Base-by-base conservation (phyloP, 1,139 yeast genomes). In the Magnusiomyces clavatus region DNA sequence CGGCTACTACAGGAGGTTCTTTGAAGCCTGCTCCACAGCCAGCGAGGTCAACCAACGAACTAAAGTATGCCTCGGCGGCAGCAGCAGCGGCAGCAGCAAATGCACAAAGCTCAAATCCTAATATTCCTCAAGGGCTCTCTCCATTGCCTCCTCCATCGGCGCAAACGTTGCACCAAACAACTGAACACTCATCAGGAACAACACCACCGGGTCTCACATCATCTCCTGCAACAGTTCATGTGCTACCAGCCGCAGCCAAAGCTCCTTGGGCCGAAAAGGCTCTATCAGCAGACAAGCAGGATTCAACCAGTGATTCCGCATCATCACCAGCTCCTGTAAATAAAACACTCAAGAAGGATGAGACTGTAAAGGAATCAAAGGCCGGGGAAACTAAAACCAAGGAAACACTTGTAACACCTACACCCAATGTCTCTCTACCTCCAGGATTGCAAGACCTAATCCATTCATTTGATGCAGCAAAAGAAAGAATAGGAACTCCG, bases 51-150 rank as follows among this genome's bases (percentile, higher is more conserved):
- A 83, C 84, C 1, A 73, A 77, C 1, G 84, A 79, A 53, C 71
- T 84, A 56, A 83, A 83, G 60, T 84, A 88, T 78, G 78, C 92
- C 0, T 77, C 83, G 0, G 86, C 88, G 1, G 84, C 83, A 2
- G 81, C 83, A 13, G 79, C 79, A 2, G 65, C 69, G 12, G 45
- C 55, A 10, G 43, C 51, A 4, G 49, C 51, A 11, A 24, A 24
- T 24, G 31, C 31, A 8, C 31, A 24, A 24, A 24, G 31, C 8
- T 24, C 31, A 24, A 24, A 24, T 24, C 31, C 31, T 24, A 24
- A 24, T 24, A 54, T 60, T 34, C 64, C 68, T 2, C 60, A 54
- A 13, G 68, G 67, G 13, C 50, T 64, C 24, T 57, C 63, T 13
- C 66, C 69, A 6, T 48, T 64, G 35, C 66, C 67, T 6, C 67